Evolutionary conservation across 352 stramenopile genomes (phyloP).

Genomic region (Phytophthora fragariaefolia): DNA sequence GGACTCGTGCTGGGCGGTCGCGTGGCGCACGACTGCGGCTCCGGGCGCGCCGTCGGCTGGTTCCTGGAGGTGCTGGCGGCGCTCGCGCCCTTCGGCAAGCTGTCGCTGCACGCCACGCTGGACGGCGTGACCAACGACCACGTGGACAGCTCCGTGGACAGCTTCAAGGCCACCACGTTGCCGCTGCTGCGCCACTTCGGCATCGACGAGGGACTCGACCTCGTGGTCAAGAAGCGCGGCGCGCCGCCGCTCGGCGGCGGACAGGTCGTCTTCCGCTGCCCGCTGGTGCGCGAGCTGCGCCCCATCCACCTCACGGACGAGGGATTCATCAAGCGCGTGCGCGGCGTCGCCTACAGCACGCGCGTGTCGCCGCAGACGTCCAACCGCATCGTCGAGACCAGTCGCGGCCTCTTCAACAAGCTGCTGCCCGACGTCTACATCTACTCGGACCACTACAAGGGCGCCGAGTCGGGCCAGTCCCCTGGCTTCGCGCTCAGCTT

Average conservation of each 20-base stretch:
- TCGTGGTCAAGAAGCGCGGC: slow-evolving; percentile 93
- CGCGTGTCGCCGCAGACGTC: slow-evolving; percentile 97
- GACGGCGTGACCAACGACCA: slow-evolving; percentile 96
- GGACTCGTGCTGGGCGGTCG: slow-evolving; percentile 96
- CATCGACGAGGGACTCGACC: slow-evolving; percentile 90
- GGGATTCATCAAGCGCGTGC: slow-evolving; percentile 98
- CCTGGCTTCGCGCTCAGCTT: slow-evolving; percentile 95
- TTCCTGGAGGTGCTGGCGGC: slow-evolving; percentile 98
- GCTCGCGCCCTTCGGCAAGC: slow-evolving; percentile 97
- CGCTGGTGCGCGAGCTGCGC: slow-evolving; percentile 93
- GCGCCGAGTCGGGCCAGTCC: slow-evolving; percentile 85
- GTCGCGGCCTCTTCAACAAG: slow-evolving; percentile 97
- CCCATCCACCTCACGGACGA: slow-evolving; percentile 96
- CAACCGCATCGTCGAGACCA: slow-evolving; percentile 97
- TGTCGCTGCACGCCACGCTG: slow-evolving; percentile 94
- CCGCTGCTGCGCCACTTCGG: slow-evolving; percentile 97
- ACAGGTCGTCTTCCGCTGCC: slow-evolving; percentile 94
- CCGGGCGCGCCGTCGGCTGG: slow-evolving; percentile 94
- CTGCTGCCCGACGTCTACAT: slow-evolving; percentile 99
- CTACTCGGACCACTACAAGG: slow-evolving; percentile 98
- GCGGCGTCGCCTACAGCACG: slow-evolving; percentile 96
- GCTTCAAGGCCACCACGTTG: slow-evolving; percentile 94
- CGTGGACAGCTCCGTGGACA: slow-evolving; percentile 93
- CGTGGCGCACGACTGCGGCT: slow-evolving; percentile 96
- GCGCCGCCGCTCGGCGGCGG: slow-evolving; percentile 83